Base-by-base conservation (phyloP, 371 early-diverging fungal genomes). In the Mucor sp. region DNA sequence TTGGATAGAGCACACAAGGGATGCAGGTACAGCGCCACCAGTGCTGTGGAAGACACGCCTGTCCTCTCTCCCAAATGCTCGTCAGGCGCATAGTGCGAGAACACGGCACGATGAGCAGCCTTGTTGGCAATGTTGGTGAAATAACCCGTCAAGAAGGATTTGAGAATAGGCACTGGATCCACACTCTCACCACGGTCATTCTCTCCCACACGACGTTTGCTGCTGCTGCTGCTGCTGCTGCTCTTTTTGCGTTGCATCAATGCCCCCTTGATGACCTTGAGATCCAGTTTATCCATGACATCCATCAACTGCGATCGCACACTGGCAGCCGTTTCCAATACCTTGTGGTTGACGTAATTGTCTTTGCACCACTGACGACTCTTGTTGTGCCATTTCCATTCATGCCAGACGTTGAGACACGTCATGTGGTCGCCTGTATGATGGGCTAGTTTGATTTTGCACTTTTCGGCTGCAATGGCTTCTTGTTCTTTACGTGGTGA, bases 401-500 rank as follows among this genome's bases (percentile, higher is more conserved):
- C 87, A 48, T 93, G 84, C 91, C 93, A 99, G 2, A 97, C 87
- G 28, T 94, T 89, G 30, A 98, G 77, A 30, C 95, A 78, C 4
- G 94, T 91, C 60, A 98, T 80, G 75, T 98, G 98, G 75, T 99
- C 99, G 11, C 99, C 99, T 15, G 86, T 82, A 17, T 76, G 80
- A 62, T 90, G 85, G 19, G 83, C 81, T 25, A 87, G 81, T 65
- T 91, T 90, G 70, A 81, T 74, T 58, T 90, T 84, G 8, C 94
- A 92, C 39, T 90, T 88, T 39, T 96, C 94, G 0, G 97, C 99
- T 44, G 89, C 87, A 15, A 87, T 80, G 23, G 80, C 72, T 11
- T 88, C 89, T 70, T 94, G 91, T 62, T 92, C 95, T 84, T 41
- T 95, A 86, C 32, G 78, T 2, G 78, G 77, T 21, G 95, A 87